Conservation (phyloP, 352 stramenopile genomes). For the Hyaloperonospora arabidopsidis region DNA sequence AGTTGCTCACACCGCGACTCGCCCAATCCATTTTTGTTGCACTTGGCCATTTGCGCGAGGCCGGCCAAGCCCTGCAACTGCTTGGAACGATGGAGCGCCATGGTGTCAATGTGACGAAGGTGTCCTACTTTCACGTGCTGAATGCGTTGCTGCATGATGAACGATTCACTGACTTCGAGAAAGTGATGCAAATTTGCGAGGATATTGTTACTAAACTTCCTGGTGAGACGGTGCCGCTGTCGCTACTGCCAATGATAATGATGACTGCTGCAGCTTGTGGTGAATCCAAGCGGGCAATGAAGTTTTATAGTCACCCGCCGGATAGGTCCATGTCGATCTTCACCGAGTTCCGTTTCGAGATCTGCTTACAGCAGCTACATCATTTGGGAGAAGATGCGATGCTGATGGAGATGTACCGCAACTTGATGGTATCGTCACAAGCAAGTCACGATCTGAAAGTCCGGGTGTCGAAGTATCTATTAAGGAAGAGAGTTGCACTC, state of each 20-base stretch:
- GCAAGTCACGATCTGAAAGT: slow-evolving; percentile 40
- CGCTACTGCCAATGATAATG: slow-evolving; percentile 49
- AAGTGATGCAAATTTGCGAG: slow-evolving; percentile 45
- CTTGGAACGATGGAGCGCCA: slow-evolving; percentile 28
- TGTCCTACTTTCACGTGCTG: slow-evolving; percentile 56
- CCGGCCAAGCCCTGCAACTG: slow-evolving; percentile 24
- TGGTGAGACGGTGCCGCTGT: slow-evolving; percentile 38
- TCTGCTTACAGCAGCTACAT: slow-evolving; percentile 54
- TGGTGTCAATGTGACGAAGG: slow-evolving; percentile 34
- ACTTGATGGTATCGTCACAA: slow-evolving; percentile 34
- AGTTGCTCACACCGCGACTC: slow-evolving; percentile 35
- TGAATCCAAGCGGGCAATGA: slow-evolving; percentile 51
- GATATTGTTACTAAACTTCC: slow-evolving; percentile 37
- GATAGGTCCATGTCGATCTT: slow-evolving; percentile 35
- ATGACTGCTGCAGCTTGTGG: slow-evolving; percentile 47
- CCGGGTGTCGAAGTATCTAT: slow-evolving; percentile 53
- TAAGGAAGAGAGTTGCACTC: slow-evolving; percentile 42
- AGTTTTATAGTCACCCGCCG: slow-evolving; percentile 40
- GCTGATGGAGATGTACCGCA: slow-evolving; percentile 48
- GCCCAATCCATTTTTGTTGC: slow-evolving; percentile 46
- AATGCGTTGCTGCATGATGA: slow-evolving; percentile 51
- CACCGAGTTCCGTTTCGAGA: slow-evolving; percentile 60
- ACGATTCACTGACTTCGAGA: slow-evolving; percentile 37
- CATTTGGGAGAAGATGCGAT: slow-evolving; percentile 34
- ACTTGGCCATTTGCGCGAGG: slow-evolving; percentile 41